A percentile compares a stretch with the other conserved stretches of the same genome.
phyloP scores from a whole-genome alignment of 495 filamentous ascomycete species.

The Annulohypoxylon nitens region DNA sequence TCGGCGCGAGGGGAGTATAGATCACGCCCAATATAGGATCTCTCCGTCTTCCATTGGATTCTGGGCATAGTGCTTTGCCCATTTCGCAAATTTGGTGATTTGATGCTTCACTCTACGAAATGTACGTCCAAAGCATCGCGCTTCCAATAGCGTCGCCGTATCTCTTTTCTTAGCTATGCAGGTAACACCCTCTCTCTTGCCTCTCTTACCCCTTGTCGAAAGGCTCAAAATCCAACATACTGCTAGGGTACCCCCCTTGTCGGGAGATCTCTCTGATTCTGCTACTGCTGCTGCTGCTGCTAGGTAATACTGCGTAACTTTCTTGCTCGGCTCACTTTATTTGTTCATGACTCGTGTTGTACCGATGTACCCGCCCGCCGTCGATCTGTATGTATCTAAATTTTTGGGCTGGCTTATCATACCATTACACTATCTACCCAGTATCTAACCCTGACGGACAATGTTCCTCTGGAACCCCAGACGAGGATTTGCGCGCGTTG shows the following conservation, averaged over 20 bases:
- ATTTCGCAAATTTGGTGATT: slow-evolving; percentile 3
- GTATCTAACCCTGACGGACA: slow-evolving; percentile 24
- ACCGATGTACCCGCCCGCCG: slow-evolving; percentile 25
- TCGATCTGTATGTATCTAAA: slow-evolving; percentile 41
- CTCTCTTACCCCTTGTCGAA: slow-evolving; percentile 9
- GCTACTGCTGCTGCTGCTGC: too few species aligned
- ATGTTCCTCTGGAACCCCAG: slow-evolving; percentile 18
- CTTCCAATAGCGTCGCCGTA: slow-evolving; percentile 8
- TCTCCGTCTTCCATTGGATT: not conserved
- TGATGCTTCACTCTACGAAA: not conserved
- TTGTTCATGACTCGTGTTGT: slow-evolving; percentile 32
- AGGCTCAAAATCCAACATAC: slow-evolving; percentile 13
- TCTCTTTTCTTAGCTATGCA: not conserved
- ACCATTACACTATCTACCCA: slow-evolving; percentile 41
- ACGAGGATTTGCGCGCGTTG: slow-evolving; percentile 20
- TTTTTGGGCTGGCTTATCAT: slow-evolving; percentile 40
- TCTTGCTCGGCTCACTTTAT: not conserved
- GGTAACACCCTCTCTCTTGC: not conserved
- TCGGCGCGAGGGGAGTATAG: not conserved
- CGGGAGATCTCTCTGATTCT: slow-evolving; percentile 35
- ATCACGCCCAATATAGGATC: not conserved
- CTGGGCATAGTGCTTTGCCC: not conserved
- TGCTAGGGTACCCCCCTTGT: slow-evolving; percentile 20
- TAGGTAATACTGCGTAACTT: too few species aligned
- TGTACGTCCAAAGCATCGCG: not conserved